These are phyloP conservation scores for Penicillium tannophilum DNA, from an alignment of 495 filamentous ascomycete species.

Conservation along the genomic window DNA sequence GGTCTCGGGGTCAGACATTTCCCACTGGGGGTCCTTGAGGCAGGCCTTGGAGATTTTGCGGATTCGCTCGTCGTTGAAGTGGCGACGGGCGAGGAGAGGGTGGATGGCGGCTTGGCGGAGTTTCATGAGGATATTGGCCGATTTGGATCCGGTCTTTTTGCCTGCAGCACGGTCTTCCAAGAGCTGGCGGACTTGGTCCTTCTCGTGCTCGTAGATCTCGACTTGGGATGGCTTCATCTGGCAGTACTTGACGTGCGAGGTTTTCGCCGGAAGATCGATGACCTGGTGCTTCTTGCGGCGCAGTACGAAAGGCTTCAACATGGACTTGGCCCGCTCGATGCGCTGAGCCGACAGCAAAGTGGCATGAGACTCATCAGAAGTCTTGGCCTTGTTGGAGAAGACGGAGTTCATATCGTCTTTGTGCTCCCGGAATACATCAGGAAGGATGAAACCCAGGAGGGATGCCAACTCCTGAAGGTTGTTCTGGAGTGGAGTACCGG, in stretches of 20 bases:
- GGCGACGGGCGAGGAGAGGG: conserved; percentile 78
- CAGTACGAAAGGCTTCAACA: conserved; percentile 92
- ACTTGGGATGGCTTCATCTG: conserved; percentile 69
- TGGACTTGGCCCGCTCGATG: conserved; percentile 81
- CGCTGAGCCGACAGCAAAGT: conserved; percentile 82
- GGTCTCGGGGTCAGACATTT: conserved; percentile 60
- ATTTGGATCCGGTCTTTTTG: conserved; percentile 56
- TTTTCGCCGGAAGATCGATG: conserved; percentile 86
- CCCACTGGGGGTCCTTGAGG: conserved; percentile 63
- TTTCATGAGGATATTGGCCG: conserved; percentile 81
- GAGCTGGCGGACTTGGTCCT: conserved; percentile 55
- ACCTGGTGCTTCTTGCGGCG: conserved; percentile 94
- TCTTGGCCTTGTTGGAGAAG: conserved; percentile 89
- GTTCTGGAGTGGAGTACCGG: conserved; percentile 94
- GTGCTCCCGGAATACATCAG: conserved; percentile 72
- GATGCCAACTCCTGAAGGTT: conserved; percentile 90
- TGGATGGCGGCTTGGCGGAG: conserved; percentile 93
- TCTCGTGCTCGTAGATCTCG: conserved; percentile 68
- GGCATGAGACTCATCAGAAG: conserved; percentile 68
- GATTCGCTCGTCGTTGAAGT: conserved; percentile 73
- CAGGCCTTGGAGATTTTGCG: conserved; percentile 76
- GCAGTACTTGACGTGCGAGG: conserved; percentile 73
- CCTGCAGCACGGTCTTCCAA: conserved; percentile 60
- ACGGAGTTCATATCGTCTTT: conserved; percentile 76
- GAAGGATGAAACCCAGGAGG: conserved; percentile 88